Conservation (phyloP, 805 yeast genomes). For the Kodamaea jinghongensis region DNA sequence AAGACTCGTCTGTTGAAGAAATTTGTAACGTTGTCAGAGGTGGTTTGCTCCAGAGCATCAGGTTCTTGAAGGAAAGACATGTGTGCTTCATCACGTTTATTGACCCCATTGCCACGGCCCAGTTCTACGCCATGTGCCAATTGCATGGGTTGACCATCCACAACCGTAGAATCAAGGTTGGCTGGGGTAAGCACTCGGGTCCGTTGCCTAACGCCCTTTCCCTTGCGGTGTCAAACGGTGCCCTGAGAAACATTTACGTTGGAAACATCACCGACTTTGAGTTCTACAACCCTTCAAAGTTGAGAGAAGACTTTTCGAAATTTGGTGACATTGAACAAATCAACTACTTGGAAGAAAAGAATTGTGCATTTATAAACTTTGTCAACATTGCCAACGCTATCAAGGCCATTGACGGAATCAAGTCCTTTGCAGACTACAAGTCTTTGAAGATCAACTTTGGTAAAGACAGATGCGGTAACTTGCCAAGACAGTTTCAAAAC, state of each 20-base stretch:
- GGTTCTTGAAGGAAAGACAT: constrained; percentile 79
- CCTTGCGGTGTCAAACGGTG: constrained; percentile 89
- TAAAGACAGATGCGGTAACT: constrained; percentile 77
- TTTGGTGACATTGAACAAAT: constrained; percentile 96
- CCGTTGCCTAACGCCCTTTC: constrained; percentile 84
- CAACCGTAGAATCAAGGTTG: constrained; percentile 82
- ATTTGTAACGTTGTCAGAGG: constrained; percentile 96
- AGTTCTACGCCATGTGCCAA: constrained; percentile 91
- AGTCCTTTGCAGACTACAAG: constrained; percentile 61
- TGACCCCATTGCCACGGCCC: constrained; percentile 97
- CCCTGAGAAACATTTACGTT: constrained; percentile 87
- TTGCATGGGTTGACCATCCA: constrained; percentile 85
- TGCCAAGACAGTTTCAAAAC: constrained; percentile 71
- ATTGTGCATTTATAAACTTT: constrained; percentile 89
- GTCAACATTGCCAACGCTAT: constrained; percentile 90
- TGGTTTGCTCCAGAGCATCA: constrained; percentile 81
- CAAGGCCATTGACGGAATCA: constrained; percentile 87
- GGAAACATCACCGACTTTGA: constrained; percentile 60
- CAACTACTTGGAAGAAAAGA: constrained; percentile 76
- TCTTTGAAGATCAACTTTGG: constrained; percentile 62
- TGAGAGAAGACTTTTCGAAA: constrained; percentile 70
- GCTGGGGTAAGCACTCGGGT: constrained; percentile 98
- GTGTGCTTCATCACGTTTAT: constrained; percentile 93
- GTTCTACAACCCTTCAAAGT: constrained; percentile 52
- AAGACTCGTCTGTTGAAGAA: constrained; percentile 85